Evolutionary conservation across 305 asterid genomes (phyloP).

Genomic region (Solanum hybrid): DNA sequence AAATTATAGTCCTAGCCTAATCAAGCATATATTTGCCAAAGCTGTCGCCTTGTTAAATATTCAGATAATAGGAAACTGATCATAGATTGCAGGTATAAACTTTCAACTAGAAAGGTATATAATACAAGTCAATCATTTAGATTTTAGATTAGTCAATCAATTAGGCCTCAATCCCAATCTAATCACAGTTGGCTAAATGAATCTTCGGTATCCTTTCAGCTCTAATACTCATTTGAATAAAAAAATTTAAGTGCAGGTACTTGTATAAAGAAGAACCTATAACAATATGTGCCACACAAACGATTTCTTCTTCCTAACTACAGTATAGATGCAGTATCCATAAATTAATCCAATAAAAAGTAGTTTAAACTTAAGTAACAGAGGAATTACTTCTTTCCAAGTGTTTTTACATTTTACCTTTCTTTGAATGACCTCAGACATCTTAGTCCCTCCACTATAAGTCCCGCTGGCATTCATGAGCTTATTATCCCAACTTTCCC

Average conservation of each 20-base stretch:
- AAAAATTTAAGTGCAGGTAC: not conserved
- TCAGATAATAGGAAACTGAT: not conserved
- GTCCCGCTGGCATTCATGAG: conserved; percentile 37
- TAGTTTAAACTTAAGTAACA: conserved; percentile 7
- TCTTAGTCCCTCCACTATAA: conserved; percentile 48
- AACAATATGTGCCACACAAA: not conserved
- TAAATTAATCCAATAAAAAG: not conserved
- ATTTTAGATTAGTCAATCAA: not conserved
- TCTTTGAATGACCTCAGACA: conserved; percentile 68
- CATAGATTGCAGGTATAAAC: not conserved
- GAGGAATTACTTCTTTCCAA: not conserved
- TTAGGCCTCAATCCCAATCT: not conserved
- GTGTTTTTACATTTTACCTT: conserved; percentile 59
- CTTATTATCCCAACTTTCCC: conserved; percentile 49
- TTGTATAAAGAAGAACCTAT: not conserved
- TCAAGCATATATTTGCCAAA: not conserved
- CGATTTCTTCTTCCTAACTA: not conserved
- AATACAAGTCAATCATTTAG: not conserved
- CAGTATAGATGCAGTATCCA: not conserved
- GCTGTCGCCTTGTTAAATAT: not conserved
- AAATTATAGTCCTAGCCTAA: not conserved
- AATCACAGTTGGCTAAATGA: not conserved
- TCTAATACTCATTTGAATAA: not conserved
- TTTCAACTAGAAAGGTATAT: not conserved
- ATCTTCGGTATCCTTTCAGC: not conserved